Base-by-base conservation (phyloP, 2,329 filamentous ascomycete species). In the Neonectria punicea region DNA sequence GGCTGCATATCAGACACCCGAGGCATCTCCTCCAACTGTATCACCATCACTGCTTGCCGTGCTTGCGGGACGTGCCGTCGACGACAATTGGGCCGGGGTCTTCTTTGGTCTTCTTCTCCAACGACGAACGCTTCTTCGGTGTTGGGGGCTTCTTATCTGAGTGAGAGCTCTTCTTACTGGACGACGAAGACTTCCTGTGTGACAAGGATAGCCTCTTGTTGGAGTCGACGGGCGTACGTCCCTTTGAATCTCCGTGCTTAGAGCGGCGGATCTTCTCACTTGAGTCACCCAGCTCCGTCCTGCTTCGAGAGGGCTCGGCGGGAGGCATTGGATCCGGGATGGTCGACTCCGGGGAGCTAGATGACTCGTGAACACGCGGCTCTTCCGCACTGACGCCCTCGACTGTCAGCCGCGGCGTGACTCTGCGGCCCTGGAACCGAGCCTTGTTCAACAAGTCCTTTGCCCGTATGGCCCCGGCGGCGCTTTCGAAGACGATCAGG, bases 361-460 rank as follows among this genome's bases (percentile, higher is more conserved):
- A 36, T n/a, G 30, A 47, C 36, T 63, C 59, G 46, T 46, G 41
- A 22, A 28, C 34, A 20, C 16, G 43, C 20, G 51, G 20, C 50
- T 68, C 69, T 28, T 51, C 56, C 36, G 34, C 58, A 13, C 46
- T 61, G 25, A 63, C 68, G 20, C 68, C 69, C 55, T 75, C 71
- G 13, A 51, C 60, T 22, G 68, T 61, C 47, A 72, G 58, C 18
- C 71, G 70, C 18, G 73, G 74, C 28, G 61, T 61, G 20, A 79
- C 66, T 39, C 67, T 68, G 13, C 70, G 70, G 9, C 70, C 67
- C 47, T 72, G 67, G 46, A 77, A 78, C 5, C 66, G 63, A 34
- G 72, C 65, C 55, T 72, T 70, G 53, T 76, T 67, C 14, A 79
- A 62, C 41, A 70, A 67, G 20, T 73, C 68, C 44, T 72, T 68